phyloP scores from a whole-genome alignment of 345 rosid genomes.

The Citrus sp. region DNA sequence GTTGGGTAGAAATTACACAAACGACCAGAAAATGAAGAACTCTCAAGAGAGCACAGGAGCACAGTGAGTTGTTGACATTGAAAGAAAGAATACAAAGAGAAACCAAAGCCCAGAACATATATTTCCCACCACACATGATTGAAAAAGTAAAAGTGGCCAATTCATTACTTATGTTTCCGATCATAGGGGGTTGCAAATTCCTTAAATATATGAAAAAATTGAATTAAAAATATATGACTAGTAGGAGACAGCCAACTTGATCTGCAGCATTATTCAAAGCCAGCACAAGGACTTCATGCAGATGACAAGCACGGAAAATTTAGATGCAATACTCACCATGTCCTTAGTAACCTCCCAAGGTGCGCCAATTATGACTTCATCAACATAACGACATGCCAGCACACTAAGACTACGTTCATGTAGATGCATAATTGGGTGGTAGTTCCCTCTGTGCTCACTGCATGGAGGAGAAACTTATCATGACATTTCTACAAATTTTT shows the following conservation, averaged over 20 bases:
- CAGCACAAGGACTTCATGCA: not conserved
- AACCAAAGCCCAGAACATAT: not conserved
- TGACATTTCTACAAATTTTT: not conserved
- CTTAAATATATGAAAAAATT: not conserved
- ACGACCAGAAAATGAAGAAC: not conserved
- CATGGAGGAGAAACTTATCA: conserved; percentile 12
- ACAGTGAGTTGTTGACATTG: not conserved
- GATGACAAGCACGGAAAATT: not conserved
- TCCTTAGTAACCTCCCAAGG: conserved; percentile 93
- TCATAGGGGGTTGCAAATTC: not conserved
- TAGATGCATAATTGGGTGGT: conserved; percentile 83
- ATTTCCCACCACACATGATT: not conserved
- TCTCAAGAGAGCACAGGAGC: not conserved
- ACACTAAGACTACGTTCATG: conserved; percentile 92
- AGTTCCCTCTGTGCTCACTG: conserved; percentile 76
- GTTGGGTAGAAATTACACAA: too few relatives aligned
- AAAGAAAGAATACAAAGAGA: not conserved
- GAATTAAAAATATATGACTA: not conserved
- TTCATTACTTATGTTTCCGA: not conserved
- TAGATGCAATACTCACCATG: conserved; percentile 46
- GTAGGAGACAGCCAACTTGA: not conserved
- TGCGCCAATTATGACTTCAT: conserved; percentile 97
- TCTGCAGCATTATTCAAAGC: not conserved
- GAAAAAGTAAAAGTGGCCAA: not conserved
- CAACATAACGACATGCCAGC: conserved; percentile 91